Conservation (phyloP, 208 protist genomes). For the Herpetomonas tarakana region DNA sequence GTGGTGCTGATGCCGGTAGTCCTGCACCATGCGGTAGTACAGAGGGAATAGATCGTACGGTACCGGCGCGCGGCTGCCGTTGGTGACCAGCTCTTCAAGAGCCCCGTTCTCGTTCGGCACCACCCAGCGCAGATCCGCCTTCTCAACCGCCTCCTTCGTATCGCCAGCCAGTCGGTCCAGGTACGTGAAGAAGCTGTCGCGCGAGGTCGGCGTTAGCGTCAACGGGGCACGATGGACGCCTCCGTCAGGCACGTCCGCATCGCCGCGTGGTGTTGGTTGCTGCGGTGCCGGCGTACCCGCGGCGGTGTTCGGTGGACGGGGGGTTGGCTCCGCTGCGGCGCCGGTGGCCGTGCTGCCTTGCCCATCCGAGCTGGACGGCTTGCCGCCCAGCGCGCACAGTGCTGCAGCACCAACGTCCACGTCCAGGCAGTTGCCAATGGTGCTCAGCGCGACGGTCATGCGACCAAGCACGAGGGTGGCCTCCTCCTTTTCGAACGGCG, state of each 20-base stretch:
- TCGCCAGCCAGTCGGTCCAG: constrained; percentile 45
- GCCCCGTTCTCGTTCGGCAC: constrained; percentile 41
- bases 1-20: constrained; percentile 17
- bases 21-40: constrained; percentile 40
- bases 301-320: neutral
- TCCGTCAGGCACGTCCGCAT: neutral
- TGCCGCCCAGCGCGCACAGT: constrained; percentile 40
- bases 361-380: too few species aligned
- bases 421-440: constrained; percentile 56
- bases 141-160: constrained; percentile 36
- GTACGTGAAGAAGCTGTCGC: constrained; percentile 54
- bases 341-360: neutral
- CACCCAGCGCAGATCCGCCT: constrained; percentile 61
- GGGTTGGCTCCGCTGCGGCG: neutral
- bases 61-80: constrained; percentile 40
- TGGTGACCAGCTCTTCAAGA: constrained; percentile 64
- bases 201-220: constrained; percentile 26
- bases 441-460: constrained; percentile 51
- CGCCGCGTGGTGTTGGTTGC: neutral
- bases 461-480: constrained; percentile 50
- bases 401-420: constrained; percentile 47
- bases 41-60: constrained; percentile 48
- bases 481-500: constrained; percentile 71
- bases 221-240: constrained; percentile 6
- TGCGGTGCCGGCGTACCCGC: neutral